phyloP scores from a whole-genome alignment of 2,329 filamentous ascomycete genomes.

The Cryphonectria nitschkei region DNA sequence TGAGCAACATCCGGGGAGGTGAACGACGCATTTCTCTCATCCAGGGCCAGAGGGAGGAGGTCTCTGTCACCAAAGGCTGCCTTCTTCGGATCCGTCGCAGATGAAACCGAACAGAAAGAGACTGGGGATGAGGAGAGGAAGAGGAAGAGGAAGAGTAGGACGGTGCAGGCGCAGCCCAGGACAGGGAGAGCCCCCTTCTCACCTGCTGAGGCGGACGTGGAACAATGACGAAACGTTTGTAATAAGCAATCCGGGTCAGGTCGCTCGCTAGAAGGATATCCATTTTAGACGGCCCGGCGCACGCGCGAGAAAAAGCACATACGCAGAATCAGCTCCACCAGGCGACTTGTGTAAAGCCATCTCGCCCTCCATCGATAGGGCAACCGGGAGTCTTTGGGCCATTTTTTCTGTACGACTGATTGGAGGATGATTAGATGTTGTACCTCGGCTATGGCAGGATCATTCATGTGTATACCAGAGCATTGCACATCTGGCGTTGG shows the following conservation, averaged over 20 bases:
- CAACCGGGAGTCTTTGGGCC: neutral
- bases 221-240: neutral
- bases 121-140: too few species aligned
- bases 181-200: neutral
- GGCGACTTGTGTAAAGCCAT: neutral
- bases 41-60: neutral
- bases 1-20: neutral
- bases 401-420: slow-evolving; percentile 9
- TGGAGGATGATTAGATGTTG: slow-evolving; percentile 15
- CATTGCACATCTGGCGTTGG: slow-evolving; percentile 27
- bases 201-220: neutral
- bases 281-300: neutral
- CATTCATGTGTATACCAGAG: slow-evolving; percentile 24
- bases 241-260: neutral
- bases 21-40: neutral
- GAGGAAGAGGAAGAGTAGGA: too few species aligned
- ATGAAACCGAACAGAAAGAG: neutral
- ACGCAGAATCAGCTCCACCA: neutral
- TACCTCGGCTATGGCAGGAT: slow-evolving; percentile 18
- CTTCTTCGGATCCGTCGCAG: neutral
- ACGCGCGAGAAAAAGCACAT: neutral
- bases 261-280: slow-evolving; percentile 1
- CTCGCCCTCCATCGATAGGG: neutral
- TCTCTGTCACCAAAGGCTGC: neutral
- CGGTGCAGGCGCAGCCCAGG: neutral